Conservation (phyloP, 2,329 filamentous ascomycete species). For the Pseudogymnoascus sp. region DNA sequence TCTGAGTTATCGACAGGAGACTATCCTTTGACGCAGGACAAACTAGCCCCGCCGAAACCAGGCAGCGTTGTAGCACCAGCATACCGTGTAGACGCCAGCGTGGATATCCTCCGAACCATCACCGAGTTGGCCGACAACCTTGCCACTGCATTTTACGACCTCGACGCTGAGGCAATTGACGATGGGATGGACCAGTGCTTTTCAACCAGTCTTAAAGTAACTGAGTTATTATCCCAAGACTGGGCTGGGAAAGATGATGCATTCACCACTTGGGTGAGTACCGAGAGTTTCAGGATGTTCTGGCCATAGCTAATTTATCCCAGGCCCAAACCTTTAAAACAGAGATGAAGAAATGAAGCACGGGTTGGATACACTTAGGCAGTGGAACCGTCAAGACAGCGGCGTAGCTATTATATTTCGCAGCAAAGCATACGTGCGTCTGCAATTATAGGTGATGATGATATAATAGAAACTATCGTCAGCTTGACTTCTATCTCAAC, state of each 20-base stretch:
- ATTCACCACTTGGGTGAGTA: conserved; percentile 62
- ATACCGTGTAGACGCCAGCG: conserved; percentile 46
- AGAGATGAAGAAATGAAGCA: conserved; percentile 39
- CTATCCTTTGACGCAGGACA: not conserved
- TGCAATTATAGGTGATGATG: not conserved
- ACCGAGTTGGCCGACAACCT: conserved; percentile 64
- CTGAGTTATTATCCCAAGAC: conserved; percentile 46
- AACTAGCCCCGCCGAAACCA: conserved; percentile 6
- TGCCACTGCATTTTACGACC: conserved; percentile 63
- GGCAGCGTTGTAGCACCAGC: conserved; percentile 12
- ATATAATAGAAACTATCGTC: not conserved
- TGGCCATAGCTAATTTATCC: not conserved
- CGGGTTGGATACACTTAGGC: not conserved
- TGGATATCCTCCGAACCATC: conserved; percentile 48
- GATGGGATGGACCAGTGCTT: conserved; percentile 51
- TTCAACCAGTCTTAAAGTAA: conserved; percentile 47
- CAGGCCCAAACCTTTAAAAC: conserved; percentile 40
- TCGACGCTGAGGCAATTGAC: conserved; percentile 53
- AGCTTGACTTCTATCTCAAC: not conserved
- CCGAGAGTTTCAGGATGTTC: not conserved
- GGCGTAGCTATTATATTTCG: not conserved
- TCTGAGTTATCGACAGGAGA: conserved; percentile 29
- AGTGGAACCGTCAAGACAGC: not conserved
- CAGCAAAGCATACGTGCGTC: not conserved
- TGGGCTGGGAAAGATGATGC: conserved; percentile 65